These are phyloP conservation scores for Globisporangium paddicum DNA, from an alignment of 352 stramenopile species.

Conservation along the genomic window DNA sequence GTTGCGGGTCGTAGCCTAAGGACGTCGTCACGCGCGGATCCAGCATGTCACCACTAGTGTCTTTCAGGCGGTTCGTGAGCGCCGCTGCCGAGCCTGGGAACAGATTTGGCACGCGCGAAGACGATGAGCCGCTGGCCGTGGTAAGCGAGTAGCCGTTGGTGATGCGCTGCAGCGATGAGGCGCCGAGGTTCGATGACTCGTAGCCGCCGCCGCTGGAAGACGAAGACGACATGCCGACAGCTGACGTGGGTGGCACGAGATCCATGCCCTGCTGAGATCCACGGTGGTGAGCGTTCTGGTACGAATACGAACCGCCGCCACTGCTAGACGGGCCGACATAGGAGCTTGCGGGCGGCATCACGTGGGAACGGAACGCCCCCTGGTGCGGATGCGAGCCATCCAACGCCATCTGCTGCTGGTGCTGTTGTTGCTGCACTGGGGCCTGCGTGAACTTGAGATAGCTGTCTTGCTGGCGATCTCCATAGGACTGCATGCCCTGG, in stretches of 20 bases:
- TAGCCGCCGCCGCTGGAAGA: constrained; percentile 7
- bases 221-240: constrained; percentile 10
- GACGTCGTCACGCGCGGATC: constrained; percentile 12
- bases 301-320: neutral
- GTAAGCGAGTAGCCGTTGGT: constrained; percentile 11
- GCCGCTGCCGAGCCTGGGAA: constrained; percentile 11
- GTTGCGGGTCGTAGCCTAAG: constrained; percentile 5
- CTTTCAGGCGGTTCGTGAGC: constrained; percentile 13
- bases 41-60: constrained; percentile 4
- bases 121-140: neutral
- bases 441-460: constrained; percentile 25
- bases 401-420: constrained; percentile 21
- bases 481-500: constrained; percentile 8
- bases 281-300: neutral
- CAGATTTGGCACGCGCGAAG: constrained; percentile 10
- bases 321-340: neutral
- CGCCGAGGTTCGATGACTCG: constrained; percentile 2
- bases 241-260: constrained; percentile 6
- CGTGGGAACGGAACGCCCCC: constrained; percentile 5
- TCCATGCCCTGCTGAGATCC: constrained; percentile 8
- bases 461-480: constrained; percentile 11
- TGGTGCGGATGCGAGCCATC: constrained; percentile 11
- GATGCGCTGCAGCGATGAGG: constrained; percentile 13
- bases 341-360: neutral
- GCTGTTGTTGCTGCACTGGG: constrained; percentile 21